Percentiles rank a stretch among this genome's conserved stretches.
These are phyloP conservation scores for Sphagnum contortum DNA, from an alignment of 225 moss, liverwort and hornwort genomes.

Conservation along the genomic window DNA sequence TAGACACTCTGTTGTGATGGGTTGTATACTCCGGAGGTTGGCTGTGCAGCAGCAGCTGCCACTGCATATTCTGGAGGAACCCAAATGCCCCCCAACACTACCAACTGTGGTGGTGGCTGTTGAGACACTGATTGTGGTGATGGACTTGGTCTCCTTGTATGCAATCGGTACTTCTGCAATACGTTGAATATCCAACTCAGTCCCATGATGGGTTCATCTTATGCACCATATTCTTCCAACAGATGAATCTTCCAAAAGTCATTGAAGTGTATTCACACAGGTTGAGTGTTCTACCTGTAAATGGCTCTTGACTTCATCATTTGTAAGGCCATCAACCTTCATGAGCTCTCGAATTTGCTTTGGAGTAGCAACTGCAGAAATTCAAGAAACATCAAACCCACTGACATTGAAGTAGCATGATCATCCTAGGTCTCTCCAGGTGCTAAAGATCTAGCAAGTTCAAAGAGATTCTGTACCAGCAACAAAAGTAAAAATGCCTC, in stretches of 20 bases:
- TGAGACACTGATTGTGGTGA: constrained; percentile 24
- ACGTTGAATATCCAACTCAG: neutral
- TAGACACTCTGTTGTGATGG: too few species aligned
- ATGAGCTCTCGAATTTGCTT: constrained; percentile 97
- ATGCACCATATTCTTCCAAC: neutral
- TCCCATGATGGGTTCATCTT: neutral
- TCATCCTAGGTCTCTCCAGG: neutral
- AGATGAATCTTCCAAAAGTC: neutral
- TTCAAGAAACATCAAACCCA: neutral
- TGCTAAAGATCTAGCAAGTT: neutral
- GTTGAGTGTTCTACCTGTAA: constrained; percentile 24
- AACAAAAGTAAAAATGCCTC: neutral
- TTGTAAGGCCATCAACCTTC: constrained; percentile 99
- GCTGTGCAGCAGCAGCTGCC: constrained; percentile 12
- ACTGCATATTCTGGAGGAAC: constrained; percentile 5
- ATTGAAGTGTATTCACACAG: neutral
- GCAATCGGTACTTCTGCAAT: constrained; percentile 44
- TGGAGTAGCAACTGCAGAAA: constrained; percentile 71
- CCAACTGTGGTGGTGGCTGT: constrained; percentile 28
- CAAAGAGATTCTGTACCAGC: neutral
- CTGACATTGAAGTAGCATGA: neutral
- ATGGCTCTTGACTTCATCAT: constrained; percentile 97
- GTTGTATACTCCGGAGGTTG: constrained; percentile 23
- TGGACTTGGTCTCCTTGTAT: constrained; percentile 44
- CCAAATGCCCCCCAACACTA: constrained; percentile 30